These are phyloP conservation scores for Podila epigama DNA, from an alignment of 192 early-diverging fungal genomes.

Conservation along the genomic window DNA sequence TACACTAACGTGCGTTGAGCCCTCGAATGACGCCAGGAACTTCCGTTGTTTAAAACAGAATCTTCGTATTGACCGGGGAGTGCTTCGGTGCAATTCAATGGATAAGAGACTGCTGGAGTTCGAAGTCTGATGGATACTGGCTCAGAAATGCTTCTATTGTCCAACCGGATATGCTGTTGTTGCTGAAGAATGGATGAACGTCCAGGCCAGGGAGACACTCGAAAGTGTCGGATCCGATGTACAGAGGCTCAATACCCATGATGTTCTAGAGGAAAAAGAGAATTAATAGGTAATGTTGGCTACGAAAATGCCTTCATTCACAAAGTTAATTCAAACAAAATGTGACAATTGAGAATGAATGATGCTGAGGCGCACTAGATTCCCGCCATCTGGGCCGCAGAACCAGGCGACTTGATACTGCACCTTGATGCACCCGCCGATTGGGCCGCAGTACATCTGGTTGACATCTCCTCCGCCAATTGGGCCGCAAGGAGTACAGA, in stretches of 20 bases:
- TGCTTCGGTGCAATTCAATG: slow-evolving; percentile 9
- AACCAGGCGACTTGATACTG: slow-evolving; percentile 17
- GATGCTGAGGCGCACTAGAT: slow-evolving; percentile 10
- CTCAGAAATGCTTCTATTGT: slow-evolving; percentile 11
- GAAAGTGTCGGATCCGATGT: slow-evolving; percentile 20
- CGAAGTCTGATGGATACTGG: slow-evolving; percentile 25
- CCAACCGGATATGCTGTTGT: slow-evolving; percentile 17
- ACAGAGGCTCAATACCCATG: slow-evolving; percentile 12
- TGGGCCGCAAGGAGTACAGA: slow-evolving; percentile 28
- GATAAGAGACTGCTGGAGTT: slow-evolving; percentile 4
- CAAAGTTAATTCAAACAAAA: slow-evolving; percentile 5
- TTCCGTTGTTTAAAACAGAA: slow-evolving; percentile 13
- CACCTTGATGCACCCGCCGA: neutral
- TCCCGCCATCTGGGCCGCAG: slow-evolving; percentile 18
- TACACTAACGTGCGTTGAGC: slow-evolving; percentile 13
- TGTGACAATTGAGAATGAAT: slow-evolving; percentile 1
- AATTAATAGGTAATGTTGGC: neutral
- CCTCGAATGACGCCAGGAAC: slow-evolving; percentile 14
- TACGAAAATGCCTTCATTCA: slow-evolving; percentile 7
- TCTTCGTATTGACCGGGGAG: slow-evolving; percentile 12
- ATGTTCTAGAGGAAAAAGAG: neutral
- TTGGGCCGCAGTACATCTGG: slow-evolving; percentile 19
- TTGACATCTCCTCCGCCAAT: slow-evolving; percentile 25
- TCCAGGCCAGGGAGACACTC: slow-evolving; percentile 1
- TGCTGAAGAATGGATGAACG: slow-evolving; percentile 23